Evolutionary conservation across 1,139 yeast species (phyloP).

Genomic region (Arxiozyma bovina): DNA sequence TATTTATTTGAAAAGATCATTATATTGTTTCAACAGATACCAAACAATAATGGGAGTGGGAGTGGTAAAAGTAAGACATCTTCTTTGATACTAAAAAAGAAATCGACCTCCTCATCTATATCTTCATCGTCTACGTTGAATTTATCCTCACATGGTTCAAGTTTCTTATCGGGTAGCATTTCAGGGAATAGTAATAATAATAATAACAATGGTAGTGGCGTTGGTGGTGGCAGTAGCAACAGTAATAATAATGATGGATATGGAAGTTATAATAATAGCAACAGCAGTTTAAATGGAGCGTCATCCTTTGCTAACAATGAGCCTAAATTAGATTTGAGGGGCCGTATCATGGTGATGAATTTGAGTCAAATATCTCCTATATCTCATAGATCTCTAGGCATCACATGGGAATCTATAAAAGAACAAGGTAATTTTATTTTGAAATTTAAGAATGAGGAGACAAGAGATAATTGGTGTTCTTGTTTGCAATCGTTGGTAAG

Average conservation of each 20-base stretch:
- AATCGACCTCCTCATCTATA: constrained; percentile 22
- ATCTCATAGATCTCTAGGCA: constrained; percentile 44
- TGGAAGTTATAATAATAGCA: constrained; percentile 2
- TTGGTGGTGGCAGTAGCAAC: not conserved
- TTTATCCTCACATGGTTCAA: constrained; percentile 15
- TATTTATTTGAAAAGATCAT: constrained; percentile 83
- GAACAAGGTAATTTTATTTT: constrained; percentile 69
- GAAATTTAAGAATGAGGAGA: constrained; percentile 62
- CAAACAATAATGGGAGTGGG: not conserved
- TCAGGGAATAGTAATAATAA: not conserved
- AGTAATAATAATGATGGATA: not conserved
- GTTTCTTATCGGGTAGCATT: constrained; percentile 1
- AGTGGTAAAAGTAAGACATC: constrained; percentile 31
- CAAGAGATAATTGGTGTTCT: constrained; percentile 60
- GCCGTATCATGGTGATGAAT: constrained; percentile 61
- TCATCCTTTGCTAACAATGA: constrained; percentile 8
- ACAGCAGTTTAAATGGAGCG: not conserved
- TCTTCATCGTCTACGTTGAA: constrained; percentile 23
- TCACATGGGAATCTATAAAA: constrained; percentile 72
- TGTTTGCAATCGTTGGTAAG: constrained; percentile 40
- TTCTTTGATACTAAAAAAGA: constrained; percentile 23
- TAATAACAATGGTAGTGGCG: not conserved
- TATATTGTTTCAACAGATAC: constrained; percentile 58
- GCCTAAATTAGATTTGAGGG: constrained; percentile 47
- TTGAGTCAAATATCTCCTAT: constrained; percentile 47